Conservation (phyloP, 805 yeast genomes). For the Scheffersomyces spartinae region DNA sequence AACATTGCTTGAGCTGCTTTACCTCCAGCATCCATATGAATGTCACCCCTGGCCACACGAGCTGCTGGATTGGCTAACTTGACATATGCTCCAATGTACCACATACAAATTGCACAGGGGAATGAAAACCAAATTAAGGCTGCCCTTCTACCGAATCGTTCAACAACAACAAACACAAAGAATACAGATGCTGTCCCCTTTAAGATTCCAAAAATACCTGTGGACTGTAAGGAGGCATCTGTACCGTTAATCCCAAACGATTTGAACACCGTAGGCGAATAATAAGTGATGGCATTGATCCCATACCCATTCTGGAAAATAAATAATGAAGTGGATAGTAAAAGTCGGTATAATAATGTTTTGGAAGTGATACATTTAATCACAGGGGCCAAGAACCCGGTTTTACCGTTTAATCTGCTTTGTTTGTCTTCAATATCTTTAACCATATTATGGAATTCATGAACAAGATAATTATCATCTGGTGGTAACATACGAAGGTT, state of each 20-base stretch:
- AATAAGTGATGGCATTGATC: slow-evolving; percentile 39
- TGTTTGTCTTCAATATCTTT: slow-evolving; percentile 13
- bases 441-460: slow-evolving; percentile 22
- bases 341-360: slow-evolving; percentile 21
- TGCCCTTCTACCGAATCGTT: slow-evolving; percentile 33
- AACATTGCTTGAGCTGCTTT: slow-evolving; percentile 34
- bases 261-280: slow-evolving; percentile 40
- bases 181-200: slow-evolving; percentile 33
- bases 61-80: slow-evolving; percentile 23
- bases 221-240: slow-evolving; percentile 35
- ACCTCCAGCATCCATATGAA: slow-evolving; percentile 19
- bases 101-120: slow-evolving; percentile 33
- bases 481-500: slow-evolving; percentile 25
- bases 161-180: slow-evolving; percentile 36
- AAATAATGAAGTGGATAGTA: slow-evolving; percentile 26
- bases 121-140: slow-evolving; percentile 26
- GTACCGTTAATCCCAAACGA: slow-evolving; percentile 37
- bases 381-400: slow-evolving; percentile 30
- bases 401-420: slow-evolving; percentile 12
- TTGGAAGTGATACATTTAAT: slow-evolving; percentile 17
- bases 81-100: slow-evolving; percentile 38
- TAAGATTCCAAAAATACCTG: slow-evolving; percentile 42
- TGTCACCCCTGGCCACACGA: slow-evolving; percentile 11
- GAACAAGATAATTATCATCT: slow-evolving; percentile 27
- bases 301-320: slow-evolving; percentile 37